A percentile compares a stretch with the other conserved stretches of the same genome.
phyloP scores from a whole-genome alignment of 495 filamentous ascomycete genomes.

The Penicillium arizonense region DNA sequence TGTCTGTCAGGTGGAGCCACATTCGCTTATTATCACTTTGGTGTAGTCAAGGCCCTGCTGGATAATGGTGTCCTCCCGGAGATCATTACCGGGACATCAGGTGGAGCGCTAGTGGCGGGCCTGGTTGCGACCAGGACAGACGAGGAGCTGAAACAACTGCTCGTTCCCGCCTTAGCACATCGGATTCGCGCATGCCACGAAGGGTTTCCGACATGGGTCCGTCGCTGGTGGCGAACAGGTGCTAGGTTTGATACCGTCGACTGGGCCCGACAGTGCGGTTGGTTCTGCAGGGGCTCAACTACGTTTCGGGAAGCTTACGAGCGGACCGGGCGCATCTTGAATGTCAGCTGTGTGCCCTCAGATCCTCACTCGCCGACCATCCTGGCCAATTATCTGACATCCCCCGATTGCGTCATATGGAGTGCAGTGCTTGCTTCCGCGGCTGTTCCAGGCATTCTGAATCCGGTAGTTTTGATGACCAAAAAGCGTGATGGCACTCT shows the following conservation, averaged over 20 bases:
- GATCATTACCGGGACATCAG: constrained; percentile 94
- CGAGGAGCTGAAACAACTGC: constrained; percentile 78
- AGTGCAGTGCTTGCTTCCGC: constrained; percentile 93
- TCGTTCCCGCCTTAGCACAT: constrained; percentile 81
- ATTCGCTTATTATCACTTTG: constrained; percentile 97
- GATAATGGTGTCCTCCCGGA: constrained; percentile 84
- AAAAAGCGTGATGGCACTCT: constrained; percentile 76
- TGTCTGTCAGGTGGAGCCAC: constrained; percentile 93
- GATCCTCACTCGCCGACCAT: constrained; percentile 93
- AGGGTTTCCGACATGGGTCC: constrained; percentile 67
- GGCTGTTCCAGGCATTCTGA: constrained; percentile 92
- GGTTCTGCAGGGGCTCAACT: constrained; percentile 86
- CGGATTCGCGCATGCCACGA: constrained; percentile 87
- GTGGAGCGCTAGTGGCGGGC: constrained; percentile 87
- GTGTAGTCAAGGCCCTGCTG: constrained; percentile 84
- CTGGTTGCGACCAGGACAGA: constrained; percentile 88
- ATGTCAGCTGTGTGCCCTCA: constrained; percentile 94
- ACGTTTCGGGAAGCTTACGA: constrained; percentile 96
- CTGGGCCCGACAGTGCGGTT: constrained; percentile 83
- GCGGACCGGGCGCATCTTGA: constrained; percentile 89
- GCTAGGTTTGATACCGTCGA: constrained; percentile 90
- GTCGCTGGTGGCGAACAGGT: constrained; percentile 87
- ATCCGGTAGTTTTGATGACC: constrained; percentile 96
- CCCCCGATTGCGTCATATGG: constrained; percentile 97
- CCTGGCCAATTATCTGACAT: constrained; percentile 88